These are phyloP conservation scores for Aegilops tauschii DNA, from an alignment of 176 grass and related monocot species.

Conservation along the genomic window DNA sequence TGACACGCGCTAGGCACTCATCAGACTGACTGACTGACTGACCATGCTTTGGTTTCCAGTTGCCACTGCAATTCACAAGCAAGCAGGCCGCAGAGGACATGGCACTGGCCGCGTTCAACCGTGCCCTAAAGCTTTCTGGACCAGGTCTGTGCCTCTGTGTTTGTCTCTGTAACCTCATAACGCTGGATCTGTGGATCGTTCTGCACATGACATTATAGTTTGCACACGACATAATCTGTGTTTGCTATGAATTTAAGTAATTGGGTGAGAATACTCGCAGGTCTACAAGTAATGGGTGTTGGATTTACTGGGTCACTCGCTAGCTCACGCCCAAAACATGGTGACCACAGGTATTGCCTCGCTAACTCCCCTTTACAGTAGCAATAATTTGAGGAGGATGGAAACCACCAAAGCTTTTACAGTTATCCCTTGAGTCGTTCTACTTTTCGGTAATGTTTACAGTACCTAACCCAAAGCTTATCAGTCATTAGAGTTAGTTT, in stretches of 20 bases:
- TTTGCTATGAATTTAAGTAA: background rate
- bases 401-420: background rate
- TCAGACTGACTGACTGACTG: background rate
- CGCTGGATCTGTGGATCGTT: background rate
- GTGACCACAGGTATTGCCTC: slow-evolving; percentile 76
- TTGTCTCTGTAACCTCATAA: background rate
- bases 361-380: background rate
- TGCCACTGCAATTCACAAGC: slow-evolving; percentile 79
- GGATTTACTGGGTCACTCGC: slow-evolving; percentile 91
- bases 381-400: background rate
- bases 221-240: background rate
- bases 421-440: background rate
- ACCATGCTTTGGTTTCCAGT: slow-evolving; percentile 40
- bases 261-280: slow-evolving; percentile 9
- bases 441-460: background rate
- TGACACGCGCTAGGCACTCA: background rate
- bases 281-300: slow-evolving; percentile 76
- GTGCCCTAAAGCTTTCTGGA: slow-evolving; percentile 83
- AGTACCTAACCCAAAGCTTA: background rate
- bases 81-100: slow-evolving; percentile 79
- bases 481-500: background rate
- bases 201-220: background rate
- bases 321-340: slow-evolving; percentile 70
- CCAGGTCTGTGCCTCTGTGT: slow-evolving; percentile 43
- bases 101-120: slow-evolving; percentile 73